phyloP scores from a whole-genome alignment of 495 filamentous ascomycete genomes.

The Neurospora pannonica region DNA sequence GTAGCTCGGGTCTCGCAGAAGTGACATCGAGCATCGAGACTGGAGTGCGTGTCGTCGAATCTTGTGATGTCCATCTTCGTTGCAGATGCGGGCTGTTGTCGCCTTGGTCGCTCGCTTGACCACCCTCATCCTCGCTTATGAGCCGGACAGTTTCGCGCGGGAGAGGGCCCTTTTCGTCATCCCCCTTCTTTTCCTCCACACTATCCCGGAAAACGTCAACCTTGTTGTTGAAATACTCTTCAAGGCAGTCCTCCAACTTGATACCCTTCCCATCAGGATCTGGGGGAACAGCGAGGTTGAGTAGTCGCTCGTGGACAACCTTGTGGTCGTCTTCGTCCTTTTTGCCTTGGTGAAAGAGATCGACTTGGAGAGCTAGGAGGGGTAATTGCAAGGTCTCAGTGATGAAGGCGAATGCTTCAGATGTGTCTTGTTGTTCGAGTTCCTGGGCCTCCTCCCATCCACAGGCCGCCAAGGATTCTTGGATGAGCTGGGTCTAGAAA shows the following conservation, averaged over 20 bases:
- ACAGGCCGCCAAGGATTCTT: conserved; percentile 73
- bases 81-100: conserved; percentile 7
- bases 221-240: conserved; percentile 88
- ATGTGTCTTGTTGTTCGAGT: conserved; percentile 80
- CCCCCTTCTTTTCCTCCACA: conserved; percentile 43
- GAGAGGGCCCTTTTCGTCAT: conserved; percentile 3
- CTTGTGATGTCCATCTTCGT: conserved; percentile 26
- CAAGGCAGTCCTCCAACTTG: conserved; percentile 81
- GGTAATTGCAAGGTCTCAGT: conserved; percentile 82
- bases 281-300: conserved; percentile 81
- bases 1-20: conserved; percentile 12
- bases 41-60: conserved; percentile 13
- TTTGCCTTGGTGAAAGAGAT: conserved; percentile 87
- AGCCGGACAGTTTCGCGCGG: conserved; percentile 25
- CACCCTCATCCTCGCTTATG: conserved; percentile 24
- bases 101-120: conserved; percentile 1
- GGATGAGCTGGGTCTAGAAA: conserved; percentile 65
- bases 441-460: conserved; percentile 80
- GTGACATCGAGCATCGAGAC: conserved; percentile 5
- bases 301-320: conserved; percentile 78
- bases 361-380: conserved; percentile 84
- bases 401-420: conserved; percentile 91
- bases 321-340: conserved; percentile 82
- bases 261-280: conserved; percentile 52
- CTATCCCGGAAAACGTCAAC: conserved; percentile 79